Evolutionary conservation across 352 stramenopile genomes (phyloP), one percentile per base, ranked within the genome.

Genomic region (Phytopythium boreale): DNA sequence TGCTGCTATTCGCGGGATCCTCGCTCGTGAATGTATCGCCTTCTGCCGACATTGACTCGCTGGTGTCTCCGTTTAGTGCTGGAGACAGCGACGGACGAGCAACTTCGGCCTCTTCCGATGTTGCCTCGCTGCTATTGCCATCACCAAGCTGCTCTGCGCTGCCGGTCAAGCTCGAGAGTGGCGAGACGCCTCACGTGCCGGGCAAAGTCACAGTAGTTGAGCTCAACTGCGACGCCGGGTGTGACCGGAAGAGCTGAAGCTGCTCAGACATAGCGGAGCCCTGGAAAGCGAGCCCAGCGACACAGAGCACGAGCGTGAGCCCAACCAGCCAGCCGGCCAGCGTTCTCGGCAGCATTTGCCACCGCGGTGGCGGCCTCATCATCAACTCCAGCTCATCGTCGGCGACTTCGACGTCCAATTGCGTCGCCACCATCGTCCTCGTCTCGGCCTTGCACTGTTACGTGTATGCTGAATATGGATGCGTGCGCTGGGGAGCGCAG

Each of bases 281-380:
- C 44, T 51, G n/a, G n/a, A 19, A n/a, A 3, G n/a, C 44, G 5
- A 51, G 44, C 1, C 44, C 44, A 15, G n/a, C n/a, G 44, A 51
- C 44, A n/a, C 44, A 51, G 8, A 51, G 44, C 44, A n/a, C n/a
- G 44, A 51, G 44, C 20, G n/a, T 29, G 44, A 51, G n/a, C n/a
- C 44, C 44, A 0, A 51, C 44, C 44, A 29, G 8, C n/a, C 44
- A 51, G 20, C 44, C n/a, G 9, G n/a, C 4, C 20, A 9, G n/a
- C 8, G 44, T 51, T 9, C n/a, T 51, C 44, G 44, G 44, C 44
- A 51, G 20, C n/a, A 27, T 7, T 6, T 17, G 44, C 44, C n/a
- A 29, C 11, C n/a, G 20, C 10, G 44, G n/a, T 4, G 44, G 4
- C n/a, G 20, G 9, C n/a, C 19, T 29, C 8, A 19, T 17, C 44